phyloP scores from a whole-genome alignment of 1,284 basidiomycete species.

The Sporisorium sorghi region DNA sequence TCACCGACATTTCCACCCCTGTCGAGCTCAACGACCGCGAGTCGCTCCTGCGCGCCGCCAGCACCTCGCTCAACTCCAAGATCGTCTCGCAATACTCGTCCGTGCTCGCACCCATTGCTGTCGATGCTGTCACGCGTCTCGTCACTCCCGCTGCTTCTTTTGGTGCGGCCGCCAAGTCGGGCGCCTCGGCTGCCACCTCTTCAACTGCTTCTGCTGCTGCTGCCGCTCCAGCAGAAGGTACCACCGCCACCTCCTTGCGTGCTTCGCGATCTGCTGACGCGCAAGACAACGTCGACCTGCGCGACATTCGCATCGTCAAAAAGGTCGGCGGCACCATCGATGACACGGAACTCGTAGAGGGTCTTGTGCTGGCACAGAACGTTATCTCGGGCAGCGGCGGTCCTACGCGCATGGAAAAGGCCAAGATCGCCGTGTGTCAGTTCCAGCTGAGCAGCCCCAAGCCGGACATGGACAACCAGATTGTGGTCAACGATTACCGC shows the following conservation, averaged over 20 bases:
- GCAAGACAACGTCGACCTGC: slow-evolving; percentile 80
- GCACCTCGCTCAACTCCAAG: slow-evolving; percentile 97
- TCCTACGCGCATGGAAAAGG: slow-evolving; percentile 95
- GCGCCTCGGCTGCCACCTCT: slow-evolving; percentile 73
- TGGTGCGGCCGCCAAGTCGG: slow-evolving; percentile 18
- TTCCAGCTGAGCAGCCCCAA: slow-evolving; percentile 98
- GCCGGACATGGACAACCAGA: slow-evolving; percentile 99
- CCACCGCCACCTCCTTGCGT: slow-evolving; percentile 6
- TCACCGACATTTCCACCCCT: slow-evolving; percentile 91
- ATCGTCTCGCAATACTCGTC: slow-evolving; percentile 99
- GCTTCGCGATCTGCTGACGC: slow-evolving; percentile 27
- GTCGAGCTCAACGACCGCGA: slow-evolving; percentile 91
- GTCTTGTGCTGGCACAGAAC: slow-evolving; percentile 95
- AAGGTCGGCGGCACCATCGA: slow-evolving; percentile 99
- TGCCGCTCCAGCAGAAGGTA: slow-evolving; percentile 78
- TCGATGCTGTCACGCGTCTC: slow-evolving; percentile 80
- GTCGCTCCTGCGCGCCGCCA: slow-evolving; percentile 88
- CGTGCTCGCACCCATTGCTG: slow-evolving; percentile 95
- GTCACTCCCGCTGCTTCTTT: slow-evolving; percentile 34
- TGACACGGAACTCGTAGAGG: slow-evolving; percentile 96
- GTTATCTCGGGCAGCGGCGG: slow-evolving; percentile 90
- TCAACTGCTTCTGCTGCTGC: slow-evolving; percentile 77
- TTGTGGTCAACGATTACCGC: slow-evolving; percentile 98
- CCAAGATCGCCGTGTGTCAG: slow-evolving; percentile 97
- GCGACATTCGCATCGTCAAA: slow-evolving; percentile 96